A percentile compares a stretch with the other conserved stretches of the same genome.
Conservation (phyloP, 2,329 filamentous ascomycete genomes). For the Trichothecium roseum region DNA sequence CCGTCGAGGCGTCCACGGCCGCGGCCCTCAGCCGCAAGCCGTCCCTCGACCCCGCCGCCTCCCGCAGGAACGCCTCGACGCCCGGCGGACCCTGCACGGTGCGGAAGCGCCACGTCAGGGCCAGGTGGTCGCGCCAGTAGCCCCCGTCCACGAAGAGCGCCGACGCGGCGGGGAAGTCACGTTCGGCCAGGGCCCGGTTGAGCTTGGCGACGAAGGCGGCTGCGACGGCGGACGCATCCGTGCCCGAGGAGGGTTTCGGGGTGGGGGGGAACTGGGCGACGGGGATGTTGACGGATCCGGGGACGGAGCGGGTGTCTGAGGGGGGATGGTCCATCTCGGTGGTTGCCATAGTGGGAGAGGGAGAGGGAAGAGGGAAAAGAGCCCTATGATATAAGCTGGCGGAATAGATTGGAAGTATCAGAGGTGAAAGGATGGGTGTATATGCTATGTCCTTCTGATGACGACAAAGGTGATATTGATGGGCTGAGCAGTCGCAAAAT, state of each 20-base stretch:
- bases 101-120: constrained; percentile 38
- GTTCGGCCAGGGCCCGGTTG: constrained; percentile 26
- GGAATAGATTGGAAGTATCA: constrained; percentile 1
- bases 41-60: constrained; percentile 17
- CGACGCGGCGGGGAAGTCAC: constrained; percentile 22
- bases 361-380: background rate
- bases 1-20: constrained; percentile 32
- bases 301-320: constrained; percentile 18
- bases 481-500: no score
- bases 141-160: constrained; percentile 25
- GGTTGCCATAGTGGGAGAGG: constrained; percentile 1
- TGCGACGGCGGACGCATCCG: constrained; percentile 24
- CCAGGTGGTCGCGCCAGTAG: constrained; percentile 44
- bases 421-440: no score
- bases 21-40: constrained; percentile 32
- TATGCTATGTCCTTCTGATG: no score
- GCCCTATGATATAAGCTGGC: background rate
- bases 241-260: constrained; percentile 12
- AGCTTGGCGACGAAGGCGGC: constrained; percentile 24
- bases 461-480: no score
- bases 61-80: constrained; percentile 27
- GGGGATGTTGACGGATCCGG: constrained; percentile 44
- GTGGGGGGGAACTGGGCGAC: constrained; percentile 31
- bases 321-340: constrained; percentile 7
- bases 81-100: constrained; percentile 25